Conservation (phyloP, 2,329 filamentous ascomycete species). For the Colletotrichum liaoningense region DNA sequence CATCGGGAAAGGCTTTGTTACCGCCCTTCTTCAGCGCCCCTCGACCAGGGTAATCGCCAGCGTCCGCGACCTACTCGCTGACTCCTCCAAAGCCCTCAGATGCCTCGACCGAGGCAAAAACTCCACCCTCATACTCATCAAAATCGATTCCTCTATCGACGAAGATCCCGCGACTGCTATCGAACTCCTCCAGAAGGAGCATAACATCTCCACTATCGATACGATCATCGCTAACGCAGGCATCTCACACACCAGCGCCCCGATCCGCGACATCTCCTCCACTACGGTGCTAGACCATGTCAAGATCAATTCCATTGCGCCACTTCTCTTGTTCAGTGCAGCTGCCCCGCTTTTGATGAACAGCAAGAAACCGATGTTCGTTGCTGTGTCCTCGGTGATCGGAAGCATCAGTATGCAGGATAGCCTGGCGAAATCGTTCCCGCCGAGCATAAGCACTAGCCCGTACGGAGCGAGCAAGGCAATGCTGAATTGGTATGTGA, state of each 20-base stretch:
- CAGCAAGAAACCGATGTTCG: constrained; percentile 37
- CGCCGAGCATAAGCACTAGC: too few relatives aligned
- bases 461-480: constrained; percentile 22
- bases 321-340: constrained; percentile 35
- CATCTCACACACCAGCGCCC: constrained; percentile 37
- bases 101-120: constrained; percentile 47
- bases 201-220: constrained; percentile 56
- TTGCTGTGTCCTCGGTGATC: constrained; percentile 39
- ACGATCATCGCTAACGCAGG: constrained; percentile 65
- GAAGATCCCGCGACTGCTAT: constrained; percentile 46
- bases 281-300: constrained; percentile 47
- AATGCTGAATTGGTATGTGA: constrained; percentile 36
- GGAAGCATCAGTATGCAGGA: constrained; percentile 35
- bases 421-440: not conserved
- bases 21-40: not conserved
- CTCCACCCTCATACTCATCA: constrained; percentile 52
- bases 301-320: constrained; percentile 47
- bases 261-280: constrained; percentile 41
- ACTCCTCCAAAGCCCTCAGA: constrained; percentile 42
- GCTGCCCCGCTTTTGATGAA: constrained; percentile 40
- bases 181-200: constrained; percentile 39
- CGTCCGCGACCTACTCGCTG: constrained; percentile 45
- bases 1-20: constrained; percentile 6
- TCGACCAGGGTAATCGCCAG: constrained; percentile 51
- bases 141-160: constrained; percentile 51